phyloP scores from a whole-genome alignment of 805 yeast species.

The Cyberlindnera mrakii region DNA sequence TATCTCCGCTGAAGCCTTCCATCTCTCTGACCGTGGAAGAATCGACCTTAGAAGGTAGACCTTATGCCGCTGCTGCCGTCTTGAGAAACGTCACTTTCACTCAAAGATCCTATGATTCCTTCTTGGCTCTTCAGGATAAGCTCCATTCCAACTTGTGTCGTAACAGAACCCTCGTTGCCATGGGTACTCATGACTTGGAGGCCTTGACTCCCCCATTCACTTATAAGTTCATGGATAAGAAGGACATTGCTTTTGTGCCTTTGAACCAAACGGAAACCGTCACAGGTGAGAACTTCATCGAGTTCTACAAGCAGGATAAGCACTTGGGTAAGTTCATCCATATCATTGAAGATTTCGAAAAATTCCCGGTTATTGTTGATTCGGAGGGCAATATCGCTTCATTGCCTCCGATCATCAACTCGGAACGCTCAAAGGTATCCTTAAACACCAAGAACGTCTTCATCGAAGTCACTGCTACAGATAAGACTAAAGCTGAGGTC shows the following conservation, averaged over 20 bases:
- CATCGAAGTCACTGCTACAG: slow-evolving; percentile 93
- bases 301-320: slow-evolving; percentile 85
- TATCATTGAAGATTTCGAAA: slow-evolving; percentile 82
- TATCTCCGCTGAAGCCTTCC: slow-evolving; percentile 56
- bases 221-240: slow-evolving; percentile 79
- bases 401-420: slow-evolving; percentile 94
- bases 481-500: slow-evolving; percentile 86
- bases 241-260: slow-evolving; percentile 69
- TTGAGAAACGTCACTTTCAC: slow-evolving; percentile 78
- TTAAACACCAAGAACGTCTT: slow-evolving; percentile 82
- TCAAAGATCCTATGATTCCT: slow-evolving; percentile 84
- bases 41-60: slow-evolving; percentile 72
- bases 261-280: slow-evolving; percentile 64
- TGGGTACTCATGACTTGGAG: slow-evolving; percentile 96
- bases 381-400: slow-evolving; percentile 73
- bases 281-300: slow-evolving; percentile 77
- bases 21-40: slow-evolving; percentile 65
- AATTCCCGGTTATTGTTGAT: slow-evolving; percentile 86
- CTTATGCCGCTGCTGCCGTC: slow-evolving; percentile 93
- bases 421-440: slow-evolving; percentile 83
- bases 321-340: slow-evolving; percentile 85
- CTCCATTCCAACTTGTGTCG: slow-evolving; percentile 93
- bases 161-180: slow-evolving; percentile 94
- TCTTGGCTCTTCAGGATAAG: slow-evolving; percentile 93
- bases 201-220: slow-evolving; percentile 76